Evolutionary conservation across 345 rosid genomes (phyloP).

Genomic region (Euphorbia lathyris): DNA sequence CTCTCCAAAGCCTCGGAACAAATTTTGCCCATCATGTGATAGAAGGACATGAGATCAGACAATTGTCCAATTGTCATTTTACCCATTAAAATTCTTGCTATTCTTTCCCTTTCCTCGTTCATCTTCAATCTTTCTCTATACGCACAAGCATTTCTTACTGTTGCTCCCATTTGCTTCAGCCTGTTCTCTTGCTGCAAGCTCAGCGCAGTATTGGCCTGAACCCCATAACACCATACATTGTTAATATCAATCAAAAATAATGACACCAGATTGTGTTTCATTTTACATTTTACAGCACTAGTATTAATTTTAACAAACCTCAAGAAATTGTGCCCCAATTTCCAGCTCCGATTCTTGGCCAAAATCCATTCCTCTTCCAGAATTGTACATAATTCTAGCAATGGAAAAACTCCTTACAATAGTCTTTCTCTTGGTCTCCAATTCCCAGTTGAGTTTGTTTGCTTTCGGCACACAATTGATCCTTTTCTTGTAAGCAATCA

Average conservation of each 20-base stretch:
- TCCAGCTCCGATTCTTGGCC: slow-evolving; percentile 24
- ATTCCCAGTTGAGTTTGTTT: slow-evolving; percentile 22
- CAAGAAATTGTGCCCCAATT: slow-evolving; percentile 30
- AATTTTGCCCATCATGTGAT: slow-evolving; percentile 26
- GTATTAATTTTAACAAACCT: slow-evolving; percentile 9
- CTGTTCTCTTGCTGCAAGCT: slow-evolving; percentile 35
- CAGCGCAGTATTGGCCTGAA: slow-evolving; percentile 29
- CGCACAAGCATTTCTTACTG: slow-evolving; percentile 25
- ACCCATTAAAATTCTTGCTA: slow-evolving; percentile 20
- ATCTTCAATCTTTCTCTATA: slow-evolving; percentile 20
- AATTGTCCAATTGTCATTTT: slow-evolving; percentile 26
- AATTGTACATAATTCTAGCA: slow-evolving; percentile 30
- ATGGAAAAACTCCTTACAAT: slow-evolving; percentile 28
- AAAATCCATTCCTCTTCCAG: slow-evolving; percentile 20
- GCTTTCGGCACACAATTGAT: slow-evolving; percentile 14
- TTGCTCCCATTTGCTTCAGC: slow-evolving; percentile 36
- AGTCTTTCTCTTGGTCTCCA: slow-evolving; percentile 24
- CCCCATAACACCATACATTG: neutral
- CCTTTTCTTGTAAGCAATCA: slow-evolving; percentile 26
- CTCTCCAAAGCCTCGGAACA: slow-evolving; percentile 26
- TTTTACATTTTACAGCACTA: no score
- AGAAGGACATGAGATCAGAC: slow-evolving; percentile 29
- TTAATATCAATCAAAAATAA: no score
- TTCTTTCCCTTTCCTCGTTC: slow-evolving; percentile 29
- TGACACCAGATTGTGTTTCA: no score